These are phyloP conservation scores for Reutealis trisperma DNA, from an alignment of 345 rosid species.

Conservation along the genomic window DNA sequence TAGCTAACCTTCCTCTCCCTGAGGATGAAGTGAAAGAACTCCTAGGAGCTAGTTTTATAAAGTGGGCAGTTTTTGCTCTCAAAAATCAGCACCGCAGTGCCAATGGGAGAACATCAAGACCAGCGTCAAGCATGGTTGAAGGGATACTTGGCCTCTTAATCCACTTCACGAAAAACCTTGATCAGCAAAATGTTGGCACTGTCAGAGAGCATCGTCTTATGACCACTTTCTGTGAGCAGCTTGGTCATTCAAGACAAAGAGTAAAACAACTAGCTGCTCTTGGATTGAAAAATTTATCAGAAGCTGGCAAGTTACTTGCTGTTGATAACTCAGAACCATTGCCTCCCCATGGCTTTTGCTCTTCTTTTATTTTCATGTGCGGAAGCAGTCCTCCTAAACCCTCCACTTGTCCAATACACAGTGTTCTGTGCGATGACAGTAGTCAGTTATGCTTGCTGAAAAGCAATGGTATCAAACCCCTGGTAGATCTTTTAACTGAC, in stretches of 20 bases:
- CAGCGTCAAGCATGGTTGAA: conserved; percentile 38
- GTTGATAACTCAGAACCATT: conserved; percentile 27
- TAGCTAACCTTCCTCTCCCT: conserved; percentile 41
- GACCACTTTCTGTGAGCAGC: conserved; percentile 35
- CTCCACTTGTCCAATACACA: conserved; percentile 39
- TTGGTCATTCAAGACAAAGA: conserved; percentile 27
- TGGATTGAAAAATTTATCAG: conserved; percentile 46
- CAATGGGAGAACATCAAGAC: conserved; percentile 26
- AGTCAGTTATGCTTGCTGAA: conserved; percentile 39
- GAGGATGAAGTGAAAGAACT: conserved; percentile 35
- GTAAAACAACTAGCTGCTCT: conserved; percentile 39
- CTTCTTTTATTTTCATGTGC: conserved; percentile 30
- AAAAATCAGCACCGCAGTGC: conserved; percentile 19
- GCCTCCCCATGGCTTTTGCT: conserved; percentile 30
- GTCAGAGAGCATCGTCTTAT: conserved; percentile 35
- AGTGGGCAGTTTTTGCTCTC: conserved; percentile 34
- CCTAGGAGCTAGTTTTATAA: conserved; percentile 35
- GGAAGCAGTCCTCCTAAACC: conserved; percentile 28
- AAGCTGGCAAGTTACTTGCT: conserved; percentile 31
- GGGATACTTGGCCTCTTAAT: conserved; percentile 46
- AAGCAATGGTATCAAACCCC: conserved; percentile 38
- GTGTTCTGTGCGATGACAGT: conserved; percentile 27
- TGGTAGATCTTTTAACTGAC: conserved; percentile 33
- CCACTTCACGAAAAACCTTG: conserved; percentile 34
- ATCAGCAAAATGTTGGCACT: conserved; percentile 23